phyloP scores from a whole-genome alignment of 2,329 filamentous ascomycete species.

The Talaromyces sp. region DNA sequence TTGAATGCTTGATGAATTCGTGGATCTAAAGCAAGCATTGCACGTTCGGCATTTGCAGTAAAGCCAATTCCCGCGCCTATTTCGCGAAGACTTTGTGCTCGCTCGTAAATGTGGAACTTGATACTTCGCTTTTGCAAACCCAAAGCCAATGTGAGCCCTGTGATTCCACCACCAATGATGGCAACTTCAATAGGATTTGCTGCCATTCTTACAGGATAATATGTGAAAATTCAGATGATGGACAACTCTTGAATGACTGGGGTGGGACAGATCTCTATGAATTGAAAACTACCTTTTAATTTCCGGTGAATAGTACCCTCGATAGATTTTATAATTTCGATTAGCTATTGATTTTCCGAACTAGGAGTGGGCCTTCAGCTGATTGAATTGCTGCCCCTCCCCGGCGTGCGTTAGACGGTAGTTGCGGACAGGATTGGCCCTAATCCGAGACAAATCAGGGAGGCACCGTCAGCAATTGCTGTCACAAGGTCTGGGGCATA shows the following conservation, averaged over 20 bases:
- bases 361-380: neutral
- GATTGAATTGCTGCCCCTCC: neutral
- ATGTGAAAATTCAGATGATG: neutral
- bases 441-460: neutral
- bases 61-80: conserved; percentile 59
- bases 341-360: neutral
- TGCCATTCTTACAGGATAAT: neutral
- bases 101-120: conserved; percentile 55
- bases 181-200: conserved; percentile 43
- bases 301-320: no score
- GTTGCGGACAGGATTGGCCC: neutral
- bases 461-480: neutral
- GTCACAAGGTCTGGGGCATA: neutral
- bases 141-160: conserved; percentile 54
- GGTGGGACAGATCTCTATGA: neutral
- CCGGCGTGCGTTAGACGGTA: neutral
- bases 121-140: conserved; percentile 48
- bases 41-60: conserved; percentile 54
- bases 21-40: conserved; percentile 54
- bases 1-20: conserved; percentile 29
- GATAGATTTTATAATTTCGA: no score
- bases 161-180: conserved; percentile 61
- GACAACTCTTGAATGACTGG: neutral
- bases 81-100: conserved; percentile 53
- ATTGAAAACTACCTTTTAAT: neutral